Evolutionary conservation across 306 rosid genomes (phyloP), one percentile per base, ranked within the genome.

Genomic region (Albizia julibrissin): DNA sequence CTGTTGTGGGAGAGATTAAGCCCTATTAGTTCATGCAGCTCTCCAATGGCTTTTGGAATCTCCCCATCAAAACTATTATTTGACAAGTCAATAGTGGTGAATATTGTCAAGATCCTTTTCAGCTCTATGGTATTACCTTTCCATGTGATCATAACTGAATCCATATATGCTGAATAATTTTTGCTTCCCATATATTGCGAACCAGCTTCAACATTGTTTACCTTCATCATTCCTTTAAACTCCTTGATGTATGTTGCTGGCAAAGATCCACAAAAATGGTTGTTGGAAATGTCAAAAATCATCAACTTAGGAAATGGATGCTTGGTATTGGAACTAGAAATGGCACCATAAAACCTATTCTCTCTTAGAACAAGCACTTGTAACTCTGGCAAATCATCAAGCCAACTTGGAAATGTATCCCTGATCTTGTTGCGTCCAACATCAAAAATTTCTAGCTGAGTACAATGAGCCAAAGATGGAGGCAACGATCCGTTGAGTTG

Each of bases 401-500:
- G 67, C 89, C 90, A 86, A 58, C 13, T 10, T 3, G 85, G 91
- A 80, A 86, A 86, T 15, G 58, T 19, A 10, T 81, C 89, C 1
- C 52, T 74, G 27, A 90, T 43, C 12, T 37, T 39, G 70, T 87
- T 90, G 8, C 80, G 40, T 46, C 87, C 91, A 44, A 90, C 33
- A 72, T 90, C 89, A 21, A 90, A 40, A 80, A 88, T 58, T 75
- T 84, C 27, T 2, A 90, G 76, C 0, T 1, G 0, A 1, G 3
- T 18, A 21, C 92, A 89, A 0, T 72, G 15, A 0, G 40, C 22
- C 82, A 89, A 75, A 33, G 85, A 75, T 0, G 0, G 46, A 40
- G 89, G 91, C 29, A 85, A 10, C 0, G 80, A 50, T 49, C 94
- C 91, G 37, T 80, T 61, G 34, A 87, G 24, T 8, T 10, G 87